Evolutionary conservation across 768 basidiomycete genomes (phyloP), one percentile per base, ranked within the genome.

Genomic region (Russula dissimulans): DNA sequence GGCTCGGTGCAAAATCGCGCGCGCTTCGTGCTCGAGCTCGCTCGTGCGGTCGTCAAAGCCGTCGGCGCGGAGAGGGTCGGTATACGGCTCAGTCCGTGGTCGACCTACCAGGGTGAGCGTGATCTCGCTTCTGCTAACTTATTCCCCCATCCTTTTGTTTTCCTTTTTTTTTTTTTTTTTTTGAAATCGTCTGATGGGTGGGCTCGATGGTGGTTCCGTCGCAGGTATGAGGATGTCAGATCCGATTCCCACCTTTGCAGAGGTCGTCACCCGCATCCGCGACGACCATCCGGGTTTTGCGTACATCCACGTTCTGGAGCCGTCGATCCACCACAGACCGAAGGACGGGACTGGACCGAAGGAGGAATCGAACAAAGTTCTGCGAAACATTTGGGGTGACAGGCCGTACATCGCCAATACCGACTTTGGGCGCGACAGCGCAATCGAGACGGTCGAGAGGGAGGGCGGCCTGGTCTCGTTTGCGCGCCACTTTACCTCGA

Each of bases 1-100:
- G 79, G 79, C 3, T 71, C 70, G 34, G 62, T 78, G 42, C 76
- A 77, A 67, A 79, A 79, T 69, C 73, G 79, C n/a, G 63, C 67
- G 0, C 69, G 76, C 6, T 76, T 80, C 68, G 61, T 67, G 7
- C 64, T 75, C 32, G 73, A 76, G 64, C 69, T 76, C 54, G 64
- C 74, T n/a, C 68, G 74, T 29, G 74, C 74, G 7, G 68, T 75
- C 44, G 57, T 65, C 34, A 62, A 66, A 2, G 74, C 74, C 11
- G 67, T 76, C 56, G 78, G 78, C 3, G 66, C 69, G 31, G 68
- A 73, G 32, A 68, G 68, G 39, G 68, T 69, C 36, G 76, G 70
- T 7, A 67, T 77, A 53, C 72, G 75, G 6, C 42, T 76, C n/a
- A 70, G 70, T 56, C 74, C 69, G 22, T 73, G 63, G 63, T 59